Conservation (phyloP, 345 rosid species). For the Excoecaria cochinchinensis region DNA sequence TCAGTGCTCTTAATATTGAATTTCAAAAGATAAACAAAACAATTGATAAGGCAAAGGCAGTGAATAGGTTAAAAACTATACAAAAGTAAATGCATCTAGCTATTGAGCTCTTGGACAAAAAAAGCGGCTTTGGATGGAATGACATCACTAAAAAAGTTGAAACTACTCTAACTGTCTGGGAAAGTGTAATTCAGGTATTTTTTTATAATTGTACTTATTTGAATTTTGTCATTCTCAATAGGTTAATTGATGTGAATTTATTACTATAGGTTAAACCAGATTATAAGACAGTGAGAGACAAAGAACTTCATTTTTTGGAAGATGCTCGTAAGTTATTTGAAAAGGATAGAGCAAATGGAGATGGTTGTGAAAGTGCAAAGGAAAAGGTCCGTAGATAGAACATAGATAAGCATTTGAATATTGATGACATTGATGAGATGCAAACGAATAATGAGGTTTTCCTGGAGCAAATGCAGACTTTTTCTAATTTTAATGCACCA, state of each 20-base stretch:
- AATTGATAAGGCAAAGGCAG: too few relatives aligned
- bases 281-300: neutral
- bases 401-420: too few relatives aligned
- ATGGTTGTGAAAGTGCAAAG: neutral
- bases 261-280: neutral
- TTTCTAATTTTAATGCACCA: neutral
- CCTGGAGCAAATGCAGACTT: neutral
- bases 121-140: neutral
- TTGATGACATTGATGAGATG: neutral
- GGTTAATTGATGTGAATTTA: too few relatives aligned
- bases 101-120: neutral
- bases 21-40: too few relatives aligned
- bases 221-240: too few relatives aligned
- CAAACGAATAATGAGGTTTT: too few relatives aligned
- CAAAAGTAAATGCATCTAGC: neutral
- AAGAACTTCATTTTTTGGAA: neutral
- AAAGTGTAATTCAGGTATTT: neutral
- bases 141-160: neutral
- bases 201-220: neutral
- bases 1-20: too few relatives aligned
- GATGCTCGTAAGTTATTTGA: neutral
- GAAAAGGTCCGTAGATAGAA: neutral
- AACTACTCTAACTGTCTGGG: neutral
- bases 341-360: neutral
- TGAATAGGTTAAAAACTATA: neutral